phyloP scores from a whole-genome alignment of 257 asterid species.

The Gardenia jasminoides region DNA sequence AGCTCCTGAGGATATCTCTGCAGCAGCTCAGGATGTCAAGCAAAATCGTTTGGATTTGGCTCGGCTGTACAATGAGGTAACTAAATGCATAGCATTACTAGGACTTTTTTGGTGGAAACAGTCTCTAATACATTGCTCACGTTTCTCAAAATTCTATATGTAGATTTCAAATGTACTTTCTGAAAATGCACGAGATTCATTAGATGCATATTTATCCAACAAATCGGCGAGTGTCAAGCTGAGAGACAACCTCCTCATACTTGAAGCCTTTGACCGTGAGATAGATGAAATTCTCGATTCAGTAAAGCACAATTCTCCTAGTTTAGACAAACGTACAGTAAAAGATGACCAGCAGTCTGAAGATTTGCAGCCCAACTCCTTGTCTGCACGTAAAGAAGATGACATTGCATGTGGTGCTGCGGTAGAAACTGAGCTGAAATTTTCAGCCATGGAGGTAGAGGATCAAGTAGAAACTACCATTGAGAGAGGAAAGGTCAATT shows the following conservation, averaged over 20 bases:
- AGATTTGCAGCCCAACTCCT: conserved; percentile 22
- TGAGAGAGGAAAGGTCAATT: conserved; percentile 6
- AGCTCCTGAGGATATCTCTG: conserved; percentile 67
- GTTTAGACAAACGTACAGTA: conserved; percentile 6
- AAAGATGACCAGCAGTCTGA: conserved; percentile 26
- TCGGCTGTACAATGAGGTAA: conserved; percentile 76
- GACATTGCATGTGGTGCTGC: conserved; percentile 21
- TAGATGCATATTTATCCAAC: conserved; percentile 33
- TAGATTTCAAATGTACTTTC: conserved; percentile 61
- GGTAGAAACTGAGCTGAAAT: conserved; percentile 13
- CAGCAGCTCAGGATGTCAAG: conserved; percentile 55
- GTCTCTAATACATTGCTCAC: background rate
- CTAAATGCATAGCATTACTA: background rate
- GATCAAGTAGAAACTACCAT: conserved; percentile 13
- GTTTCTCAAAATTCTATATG: conserved; percentile 12
- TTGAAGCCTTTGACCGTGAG: conserved; percentile 45
- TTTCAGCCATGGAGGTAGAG: conserved; percentile 25
- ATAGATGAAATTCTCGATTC: conserved; percentile 49
- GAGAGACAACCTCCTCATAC: conserved; percentile 40
- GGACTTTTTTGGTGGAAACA: background rate
- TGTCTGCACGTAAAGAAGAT: conserved; percentile 18
- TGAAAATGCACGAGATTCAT: conserved; percentile 43
- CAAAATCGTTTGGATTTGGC: conserved; percentile 62
- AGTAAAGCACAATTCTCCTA: conserved; percentile 29
- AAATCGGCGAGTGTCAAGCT: conserved; percentile 37